phyloP scores from a whole-genome alignment of 257 asterid species.

The Jacaranda mimosifolia region DNA sequence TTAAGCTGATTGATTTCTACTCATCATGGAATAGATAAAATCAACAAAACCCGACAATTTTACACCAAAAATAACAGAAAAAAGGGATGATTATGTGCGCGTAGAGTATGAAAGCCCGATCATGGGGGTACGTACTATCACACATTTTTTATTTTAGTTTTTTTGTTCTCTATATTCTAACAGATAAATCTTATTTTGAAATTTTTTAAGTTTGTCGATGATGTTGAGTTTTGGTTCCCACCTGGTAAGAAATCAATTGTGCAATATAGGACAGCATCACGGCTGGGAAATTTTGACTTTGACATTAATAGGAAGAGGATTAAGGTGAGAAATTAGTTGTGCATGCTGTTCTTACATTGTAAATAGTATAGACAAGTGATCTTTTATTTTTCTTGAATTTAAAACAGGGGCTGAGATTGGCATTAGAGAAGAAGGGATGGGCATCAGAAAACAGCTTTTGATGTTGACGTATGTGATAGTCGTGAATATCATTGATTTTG shows the following conservation, averaged over 20 bases:
- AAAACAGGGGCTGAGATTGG: neutral
- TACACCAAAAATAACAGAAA: neutral
- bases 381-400: neutral
- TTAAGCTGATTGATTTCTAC: neutral
- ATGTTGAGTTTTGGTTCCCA: slow-evolving; percentile 6
- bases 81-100: neutral
- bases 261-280: neutral
- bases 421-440: slow-evolving; percentile 4
- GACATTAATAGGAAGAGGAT: neutral
- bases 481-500: neutral
- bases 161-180: no score
- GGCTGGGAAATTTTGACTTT: neutral
- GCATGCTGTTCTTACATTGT: neutral
- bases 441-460: slow-evolving; percentile 5
- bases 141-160: neutral
- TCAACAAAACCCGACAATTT: neutral
- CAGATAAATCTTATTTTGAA: neutral
- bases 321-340: neutral
- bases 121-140: neutral
- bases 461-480: neutral
- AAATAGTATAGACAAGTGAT: neutral
- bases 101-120: neutral
- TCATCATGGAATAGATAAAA: neutral
- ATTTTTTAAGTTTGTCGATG: neutral
- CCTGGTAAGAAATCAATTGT: neutral